A percentile compares a stretch with the other conserved stretches of the same genome.
These are phyloP conservation scores for Marchantia paleacea DNA, from an alignment of 225 moss, liverwort and hornwort species.

Conservation along the genomic window DNA sequence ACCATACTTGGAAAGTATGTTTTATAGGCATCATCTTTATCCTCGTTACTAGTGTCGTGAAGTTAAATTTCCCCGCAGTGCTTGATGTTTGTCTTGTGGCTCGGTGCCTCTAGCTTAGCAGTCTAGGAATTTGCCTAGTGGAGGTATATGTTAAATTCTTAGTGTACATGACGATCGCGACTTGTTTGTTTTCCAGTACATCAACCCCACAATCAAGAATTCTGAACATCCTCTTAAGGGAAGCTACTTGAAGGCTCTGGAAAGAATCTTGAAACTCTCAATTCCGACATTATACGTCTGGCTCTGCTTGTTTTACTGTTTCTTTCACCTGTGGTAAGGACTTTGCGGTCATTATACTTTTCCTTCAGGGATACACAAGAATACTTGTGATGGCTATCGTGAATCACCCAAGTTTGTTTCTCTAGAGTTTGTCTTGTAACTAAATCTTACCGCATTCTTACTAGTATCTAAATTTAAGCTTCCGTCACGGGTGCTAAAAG, in stretches of 20 bases:
- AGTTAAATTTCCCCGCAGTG: no score
- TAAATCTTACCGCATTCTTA: neutral
- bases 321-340: slow-evolving; percentile 93
- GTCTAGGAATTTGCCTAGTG: no score
- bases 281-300: slow-evolving; percentile 92
- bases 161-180: neutral
- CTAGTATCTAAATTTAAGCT: no score
- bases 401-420: neutral
- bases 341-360: no score
- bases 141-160: no score
- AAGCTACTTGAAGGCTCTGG: slow-evolving; percentile 72
- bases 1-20: no score
- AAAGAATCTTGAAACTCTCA: slow-evolving; percentile 91
- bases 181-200: slow-evolving; percentile 58
- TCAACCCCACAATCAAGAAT: slow-evolving; percentile 86
- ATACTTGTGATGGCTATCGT: neutral
- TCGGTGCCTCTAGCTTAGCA: no score
- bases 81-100: no score
- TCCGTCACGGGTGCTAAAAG: neutral
- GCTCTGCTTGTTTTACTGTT: slow-evolving; percentile 97
- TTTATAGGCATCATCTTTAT: no score
- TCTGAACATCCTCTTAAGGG: slow-evolving; percentile 91
- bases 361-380: neutral
- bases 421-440: neutral
- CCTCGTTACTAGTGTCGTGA: no score